Evolutionary conservation across 2,329 filamentous ascomycete species (phyloP).

Genomic region (Teratosphaeria gauchensis): DNA sequence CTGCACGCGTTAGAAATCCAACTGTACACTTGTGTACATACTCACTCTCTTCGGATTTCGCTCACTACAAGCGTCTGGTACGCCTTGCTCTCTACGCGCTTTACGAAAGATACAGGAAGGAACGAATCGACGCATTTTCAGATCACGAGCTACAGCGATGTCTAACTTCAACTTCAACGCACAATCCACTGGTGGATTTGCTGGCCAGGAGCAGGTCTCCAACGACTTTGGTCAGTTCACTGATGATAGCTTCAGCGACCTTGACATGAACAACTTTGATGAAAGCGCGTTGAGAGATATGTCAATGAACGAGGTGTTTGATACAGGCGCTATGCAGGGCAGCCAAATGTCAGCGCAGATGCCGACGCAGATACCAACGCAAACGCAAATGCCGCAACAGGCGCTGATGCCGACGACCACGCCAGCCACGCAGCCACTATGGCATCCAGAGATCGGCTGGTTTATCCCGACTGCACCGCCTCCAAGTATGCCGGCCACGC

Average conservation of each 20-base stretch:
- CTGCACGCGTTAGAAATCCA: neutral
- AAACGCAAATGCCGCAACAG: neutral
- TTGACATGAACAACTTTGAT: neutral
- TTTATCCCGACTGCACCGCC: neutral
- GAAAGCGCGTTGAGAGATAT: neutral
- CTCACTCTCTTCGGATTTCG: neutral
- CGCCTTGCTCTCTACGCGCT: neutral
- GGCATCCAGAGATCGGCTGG: conserved; percentile 1
- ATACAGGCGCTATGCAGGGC: neutral
- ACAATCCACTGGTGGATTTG: neutral
- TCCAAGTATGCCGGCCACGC: neutral
- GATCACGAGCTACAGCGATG: neutral
- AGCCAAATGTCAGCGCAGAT: neutral
- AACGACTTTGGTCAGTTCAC: neutral
- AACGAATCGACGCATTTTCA: neutral
- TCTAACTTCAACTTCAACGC: neutral
- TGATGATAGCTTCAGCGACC: neutral
- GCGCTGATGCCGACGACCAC: neutral
- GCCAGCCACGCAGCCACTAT: neutral
- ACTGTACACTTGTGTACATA: neutral
- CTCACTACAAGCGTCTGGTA: neutral
- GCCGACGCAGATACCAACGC: neutral
- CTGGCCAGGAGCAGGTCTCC: neutral
- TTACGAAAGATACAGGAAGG: neutral
- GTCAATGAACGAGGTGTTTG: neutral